Evolutionary conservation across 108 stramenopile species (phyloP).

Genomic region (Epithemia pelagica): DNA sequence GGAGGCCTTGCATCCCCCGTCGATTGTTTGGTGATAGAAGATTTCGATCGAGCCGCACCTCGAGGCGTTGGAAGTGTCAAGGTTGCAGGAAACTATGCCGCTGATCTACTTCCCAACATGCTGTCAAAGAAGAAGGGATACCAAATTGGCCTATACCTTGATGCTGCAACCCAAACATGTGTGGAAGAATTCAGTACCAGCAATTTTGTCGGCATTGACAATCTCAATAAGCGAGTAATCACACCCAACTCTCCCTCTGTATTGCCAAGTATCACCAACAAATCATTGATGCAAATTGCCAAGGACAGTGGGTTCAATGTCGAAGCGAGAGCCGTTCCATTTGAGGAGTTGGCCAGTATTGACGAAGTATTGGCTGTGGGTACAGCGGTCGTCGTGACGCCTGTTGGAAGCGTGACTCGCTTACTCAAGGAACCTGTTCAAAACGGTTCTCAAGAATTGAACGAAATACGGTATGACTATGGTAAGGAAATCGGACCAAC

Average conservation of each 20-base stretch:
- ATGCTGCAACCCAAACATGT: slow-evolving; percentile 83
- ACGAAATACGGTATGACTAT: slow-evolving; percentile 60
- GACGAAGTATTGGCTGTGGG: slow-evolving; percentile 96
- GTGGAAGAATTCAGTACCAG: slow-evolving; percentile 98
- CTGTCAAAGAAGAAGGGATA: slow-evolving; percentile 92
- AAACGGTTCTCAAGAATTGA: slow-evolving; percentile 13
- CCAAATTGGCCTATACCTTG: slow-evolving; percentile 94
- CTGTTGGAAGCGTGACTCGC: slow-evolving; percentile 78
- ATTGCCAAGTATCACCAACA: slow-evolving; percentile 94
- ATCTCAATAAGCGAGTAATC: slow-evolving; percentile 69
- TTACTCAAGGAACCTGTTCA: slow-evolving; percentile 28
- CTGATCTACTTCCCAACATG: slow-evolving; percentile 95
- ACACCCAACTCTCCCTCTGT: slow-evolving; percentile 90
- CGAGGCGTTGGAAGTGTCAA: slow-evolving; percentile 94
- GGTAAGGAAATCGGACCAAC: slow-evolving; percentile 78
- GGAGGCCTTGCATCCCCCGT: slow-evolving; percentile 89
- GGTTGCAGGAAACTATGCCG: slow-evolving; percentile 98
- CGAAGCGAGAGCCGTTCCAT: slow-evolving; percentile 68
- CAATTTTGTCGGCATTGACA: slow-evolving; percentile 95
- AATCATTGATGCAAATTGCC: slow-evolving; percentile 92
- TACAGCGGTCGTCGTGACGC: slow-evolving; percentile 97
- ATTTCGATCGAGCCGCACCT: slow-evolving; percentile 97
- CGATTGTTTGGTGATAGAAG: slow-evolving; percentile 83
- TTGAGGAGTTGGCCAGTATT: slow-evolving; percentile 80
- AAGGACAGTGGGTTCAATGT: slow-evolving; percentile 85